Base-by-base conservation (phyloP, 768 basidiomycete species). In the Brasilioporus rufonigricans region DNA sequence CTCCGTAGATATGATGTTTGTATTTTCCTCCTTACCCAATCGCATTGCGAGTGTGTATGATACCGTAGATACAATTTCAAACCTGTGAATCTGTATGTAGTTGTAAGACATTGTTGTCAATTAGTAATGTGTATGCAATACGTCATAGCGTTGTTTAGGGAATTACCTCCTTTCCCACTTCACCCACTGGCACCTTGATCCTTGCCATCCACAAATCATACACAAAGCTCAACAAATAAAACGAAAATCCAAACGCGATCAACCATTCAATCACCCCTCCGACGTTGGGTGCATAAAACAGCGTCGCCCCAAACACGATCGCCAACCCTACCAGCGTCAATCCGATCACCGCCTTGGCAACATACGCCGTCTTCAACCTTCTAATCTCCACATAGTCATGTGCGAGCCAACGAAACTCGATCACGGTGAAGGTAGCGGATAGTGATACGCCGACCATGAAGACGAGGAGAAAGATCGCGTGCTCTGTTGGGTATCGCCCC, bases 381-480 rank as follows among this genome's bases (percentile, higher is more conserved):
- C 67, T 67, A 2, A 77, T 61, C 39, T 77, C 73, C 2, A 52
- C 49, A 49, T 80, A 86, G 50, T 84, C 82, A 48, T 81, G 77
- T 56, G 79, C 77, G 46, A 90, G 73, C 85, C 84, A 89, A 5
- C 79, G 77, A 52, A 80, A 89, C 77, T 92, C 89, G 9, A 80
- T 52, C 23, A 89, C 73, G 8, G 87, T 87, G 72, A 91, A 91
- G 33, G 91, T 81, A 21, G 87, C 86, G 54, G 84, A 86, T 32
- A 91, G 63, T 2, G 77, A 80, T 5, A 90, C 86, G 12, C 89
- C 89, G 35, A 86, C 44, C 48, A 91, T 84, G 70, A 91, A 92
- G 10, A 91, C 71, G 24, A 89, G 75, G 16, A 92, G 77, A 61
- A 89, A 90, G 12, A 71, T 57, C 18, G 82, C 67, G 64, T 92